These are phyloP conservation scores for Suillus americanus DNA, from an alignment of 768 basidiomycete species.

Conservation along the genomic window DNA sequence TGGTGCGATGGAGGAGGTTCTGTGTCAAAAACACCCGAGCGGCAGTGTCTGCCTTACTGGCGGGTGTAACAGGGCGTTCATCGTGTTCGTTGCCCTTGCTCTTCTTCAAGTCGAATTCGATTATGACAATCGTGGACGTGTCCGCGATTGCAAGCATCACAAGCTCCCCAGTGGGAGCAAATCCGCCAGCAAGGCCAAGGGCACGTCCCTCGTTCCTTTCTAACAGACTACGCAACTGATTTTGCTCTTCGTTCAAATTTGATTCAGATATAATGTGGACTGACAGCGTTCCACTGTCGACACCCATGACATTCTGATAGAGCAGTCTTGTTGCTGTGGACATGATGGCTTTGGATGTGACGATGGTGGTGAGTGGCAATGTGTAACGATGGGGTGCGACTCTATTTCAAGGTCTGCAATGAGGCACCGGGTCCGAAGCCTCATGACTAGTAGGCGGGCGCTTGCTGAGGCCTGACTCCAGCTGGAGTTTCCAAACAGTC, in stretches of 20 bases:
- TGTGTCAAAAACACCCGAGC: constrained; percentile 29
- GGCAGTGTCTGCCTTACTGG: constrained; percentile 4
- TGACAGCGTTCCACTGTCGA: constrained; percentile 22
- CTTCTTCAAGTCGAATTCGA: constrained; percentile 20
- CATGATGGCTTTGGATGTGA: constrained; percentile 4
- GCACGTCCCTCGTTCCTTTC: constrained; percentile 34
- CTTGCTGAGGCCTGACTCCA: background rate
- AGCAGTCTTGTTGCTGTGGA: constrained; percentile 17
- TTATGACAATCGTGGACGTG: constrained; percentile 23
- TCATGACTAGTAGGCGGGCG: background rate
- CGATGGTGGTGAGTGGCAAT: constrained; percentile 3
- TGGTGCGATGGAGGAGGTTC: constrained; percentile 27
- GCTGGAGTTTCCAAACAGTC: background rate
- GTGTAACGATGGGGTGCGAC: background rate
- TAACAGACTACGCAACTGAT: constrained; percentile 21
- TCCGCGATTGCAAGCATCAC: constrained; percentile 29
- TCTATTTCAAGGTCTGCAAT: background rate
- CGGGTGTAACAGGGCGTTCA: constrained; percentile 19
- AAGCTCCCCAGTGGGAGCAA: constrained; percentile 21
- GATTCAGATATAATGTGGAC: constrained; percentile 18
- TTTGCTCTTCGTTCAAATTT: constrained; percentile 22
- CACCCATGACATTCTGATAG: constrained; percentile 27
- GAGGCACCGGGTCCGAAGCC: background rate
- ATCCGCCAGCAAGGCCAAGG: constrained; percentile 29
- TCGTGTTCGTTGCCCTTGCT: constrained; percentile 35